Base-by-base conservation (phyloP, 371 early-diverging fungal genomes). In the Actinomortierella ambigua region DNA sequence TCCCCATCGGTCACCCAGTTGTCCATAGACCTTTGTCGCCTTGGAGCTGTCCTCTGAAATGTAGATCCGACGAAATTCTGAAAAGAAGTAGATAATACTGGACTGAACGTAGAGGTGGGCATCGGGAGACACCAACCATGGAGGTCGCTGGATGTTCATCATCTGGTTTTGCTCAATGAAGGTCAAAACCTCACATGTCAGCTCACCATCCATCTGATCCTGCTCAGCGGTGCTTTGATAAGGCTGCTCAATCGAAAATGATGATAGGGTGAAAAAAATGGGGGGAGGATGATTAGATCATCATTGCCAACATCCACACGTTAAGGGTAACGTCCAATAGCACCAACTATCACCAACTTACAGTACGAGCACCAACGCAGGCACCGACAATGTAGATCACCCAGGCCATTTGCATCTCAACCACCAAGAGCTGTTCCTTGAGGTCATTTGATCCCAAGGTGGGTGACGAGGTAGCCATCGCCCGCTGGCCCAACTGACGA, bases 71-170 rank as follows among this genome's bases (percentile, higher is more conserved):
- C 89, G 80, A 65, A 95, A 95, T 43, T 83, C 83, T 17, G 82
- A 77, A 68, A 90, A 92, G 62, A 95, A 90, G 63, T 88, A 89
- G 4, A 95, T 71, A 61, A 95, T 88, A 1, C 94, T 87, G 51
- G 82, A 79, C 56, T 70, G 64, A 7, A 79, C 42, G 64, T 82
- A 48, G 68, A 75, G 57, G 39, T 63, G 61, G 17, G 61, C 65
- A 24, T 57, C 61, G 4, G 75, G 59, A 15, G 66, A 73, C 11
- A 65, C 65, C 22, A 77, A 59, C 17, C 60, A 59, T 1, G 59
- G 44, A 9, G 68, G 59, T 17, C 65, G 56, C 27, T 60, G 76
- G 1, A 53, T 27, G 14, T 61, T 65, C 76, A 65, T 73, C 5
- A 82, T 62, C 51, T 84, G 81, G 17, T 81, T 79, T 1, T 82